These are phyloP conservation scores for Tolypocladium tundrense DNA, from an alignment of 2,329 filamentous ascomycete species.

Conservation along the genomic window DNA sequence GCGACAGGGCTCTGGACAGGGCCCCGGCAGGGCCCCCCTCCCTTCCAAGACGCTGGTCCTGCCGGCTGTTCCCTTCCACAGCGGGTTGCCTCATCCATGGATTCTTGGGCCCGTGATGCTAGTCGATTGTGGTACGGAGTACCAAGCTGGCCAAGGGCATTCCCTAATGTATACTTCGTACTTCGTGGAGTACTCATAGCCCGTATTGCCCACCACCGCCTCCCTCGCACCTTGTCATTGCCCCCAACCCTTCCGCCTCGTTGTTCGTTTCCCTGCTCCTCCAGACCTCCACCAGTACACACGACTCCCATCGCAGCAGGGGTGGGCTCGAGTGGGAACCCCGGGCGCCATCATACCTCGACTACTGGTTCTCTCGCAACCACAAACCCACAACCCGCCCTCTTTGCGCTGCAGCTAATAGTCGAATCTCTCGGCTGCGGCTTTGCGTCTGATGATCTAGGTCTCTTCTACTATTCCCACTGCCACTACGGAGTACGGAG, in stretches of 20 bases:
- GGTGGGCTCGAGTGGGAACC: conserved; percentile 2
- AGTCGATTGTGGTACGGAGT: not conserved
- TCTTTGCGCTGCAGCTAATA: not conserved
- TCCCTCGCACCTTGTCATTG: not conserved
- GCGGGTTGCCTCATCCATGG: not conserved
- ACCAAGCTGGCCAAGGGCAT: not conserved
- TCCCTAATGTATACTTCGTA: not conserved
- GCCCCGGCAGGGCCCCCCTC: not conserved
- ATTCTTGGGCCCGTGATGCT: not conserved
- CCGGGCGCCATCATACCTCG: conserved; percentile 1
- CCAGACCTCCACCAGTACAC: not conserved
- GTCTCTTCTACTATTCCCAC: not conserved
- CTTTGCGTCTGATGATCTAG: conserved; percentile 1
- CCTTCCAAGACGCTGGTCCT: not conserved
- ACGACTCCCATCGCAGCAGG: not conserved
- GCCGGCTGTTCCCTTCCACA: not conserved
- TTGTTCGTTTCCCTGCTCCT: not conserved
- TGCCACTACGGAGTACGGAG: not conserved
- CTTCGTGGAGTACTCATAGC: too few relatives aligned
- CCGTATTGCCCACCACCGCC: not conserved
- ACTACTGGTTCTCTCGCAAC: conserved; percentile 1
- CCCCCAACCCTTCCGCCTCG: not conserved
- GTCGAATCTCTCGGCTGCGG: not conserved
- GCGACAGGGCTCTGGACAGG: not conserved
- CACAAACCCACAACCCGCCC: conserved; percentile 4